Percentiles rank a stretch among this genome's conserved stretches.
Evolutionary conservation across 306 rosid genomes (phyloP).

Genomic region (Cucurbita ficifolia): DNA sequence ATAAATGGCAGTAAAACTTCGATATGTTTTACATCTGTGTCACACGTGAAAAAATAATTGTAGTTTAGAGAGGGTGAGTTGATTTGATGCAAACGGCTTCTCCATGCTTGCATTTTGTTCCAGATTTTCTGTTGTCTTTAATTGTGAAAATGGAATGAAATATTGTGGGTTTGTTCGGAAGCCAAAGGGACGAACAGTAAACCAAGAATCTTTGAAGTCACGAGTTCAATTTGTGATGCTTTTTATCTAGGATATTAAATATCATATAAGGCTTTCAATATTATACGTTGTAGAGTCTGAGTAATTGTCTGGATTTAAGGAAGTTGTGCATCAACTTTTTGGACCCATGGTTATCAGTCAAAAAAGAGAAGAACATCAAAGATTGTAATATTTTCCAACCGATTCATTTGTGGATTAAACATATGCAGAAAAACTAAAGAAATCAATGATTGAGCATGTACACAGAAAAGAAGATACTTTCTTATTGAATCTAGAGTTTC

Average conservation of each 20-base stretch:
- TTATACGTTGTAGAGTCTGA: not conserved
- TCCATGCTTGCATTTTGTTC: not conserved
- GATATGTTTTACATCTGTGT: not conserved
- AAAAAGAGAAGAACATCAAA: not conserved
- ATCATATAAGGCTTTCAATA: not conserved
- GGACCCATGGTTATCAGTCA: not conserved
- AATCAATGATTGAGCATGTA: too few relatives aligned
- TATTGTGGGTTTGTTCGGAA: not conserved
- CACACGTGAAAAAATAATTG: not conserved
- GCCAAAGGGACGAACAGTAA: not conserved
- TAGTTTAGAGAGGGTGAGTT: not conserved
- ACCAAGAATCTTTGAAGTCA: not conserved
- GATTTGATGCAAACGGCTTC: not conserved
- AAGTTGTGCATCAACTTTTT: not conserved
- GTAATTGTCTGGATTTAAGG: not conserved
- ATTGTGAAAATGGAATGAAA: not conserved
- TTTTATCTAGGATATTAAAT: not conserved
- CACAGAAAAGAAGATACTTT: too few relatives aligned
- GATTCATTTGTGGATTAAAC: not conserved
- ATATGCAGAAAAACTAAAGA: not conserved
- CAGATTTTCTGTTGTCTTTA: not conserved
- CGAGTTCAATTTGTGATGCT: not conserved
- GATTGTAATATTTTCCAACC: not conserved
- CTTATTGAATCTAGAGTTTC: too few relatives aligned
- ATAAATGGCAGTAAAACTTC: not conserved